phyloP scores from a whole-genome alignment of 305 asterid species.

The Solanum aculeatissimum region DNA sequence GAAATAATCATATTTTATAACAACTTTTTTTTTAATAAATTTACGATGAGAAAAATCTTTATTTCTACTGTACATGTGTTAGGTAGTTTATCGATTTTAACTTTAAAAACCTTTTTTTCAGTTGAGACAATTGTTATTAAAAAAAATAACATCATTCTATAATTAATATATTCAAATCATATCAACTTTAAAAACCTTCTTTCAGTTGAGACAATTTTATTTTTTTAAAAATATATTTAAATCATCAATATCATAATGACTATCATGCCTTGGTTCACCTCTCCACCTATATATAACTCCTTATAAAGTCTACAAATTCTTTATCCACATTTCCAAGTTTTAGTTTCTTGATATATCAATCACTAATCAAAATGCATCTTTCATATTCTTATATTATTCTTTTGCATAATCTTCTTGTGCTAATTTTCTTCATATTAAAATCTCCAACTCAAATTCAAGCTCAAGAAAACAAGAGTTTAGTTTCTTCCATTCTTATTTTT shows the following conservation, averaged over 20 bases:
- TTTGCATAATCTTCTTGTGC: neutral
- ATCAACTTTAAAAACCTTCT: no score
- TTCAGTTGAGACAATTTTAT: no score
- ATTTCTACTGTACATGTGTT: no score
- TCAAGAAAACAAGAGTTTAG: neutral
- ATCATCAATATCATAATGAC: neutral
- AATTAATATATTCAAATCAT: no score
- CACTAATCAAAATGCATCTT: neutral
- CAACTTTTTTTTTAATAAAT: no score
- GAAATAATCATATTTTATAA: no score
- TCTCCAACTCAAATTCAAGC: neutral
- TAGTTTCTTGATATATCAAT: no score
- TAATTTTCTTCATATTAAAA: neutral
- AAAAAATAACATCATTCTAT: neutral
- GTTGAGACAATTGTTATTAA: no score
- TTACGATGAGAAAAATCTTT: no score
- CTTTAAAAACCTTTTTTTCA: neutral
- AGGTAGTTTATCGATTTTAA: neutral
- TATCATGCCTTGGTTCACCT: neutral
- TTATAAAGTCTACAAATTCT: neutral
- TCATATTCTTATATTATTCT: neutral
- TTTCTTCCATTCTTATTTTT: constrained; percentile 38
- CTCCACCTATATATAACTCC: no score
- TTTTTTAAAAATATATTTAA: no score
- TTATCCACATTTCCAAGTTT: neutral